Conservation (phyloP, 176 grass and related monocot genomes). For the Carex littledalei region DNA sequence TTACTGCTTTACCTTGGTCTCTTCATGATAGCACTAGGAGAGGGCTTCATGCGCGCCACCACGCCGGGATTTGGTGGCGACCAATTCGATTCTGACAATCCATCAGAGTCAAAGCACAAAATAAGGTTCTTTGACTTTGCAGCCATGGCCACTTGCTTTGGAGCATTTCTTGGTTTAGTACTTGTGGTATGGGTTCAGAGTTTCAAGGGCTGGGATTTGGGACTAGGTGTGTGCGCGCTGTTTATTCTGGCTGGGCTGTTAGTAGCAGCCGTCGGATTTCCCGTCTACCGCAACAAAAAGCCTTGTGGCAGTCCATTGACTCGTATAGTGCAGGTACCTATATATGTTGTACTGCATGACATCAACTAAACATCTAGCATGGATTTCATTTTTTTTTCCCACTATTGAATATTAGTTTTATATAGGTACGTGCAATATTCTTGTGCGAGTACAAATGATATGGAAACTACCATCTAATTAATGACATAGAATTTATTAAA, state of each 20-base stretch:
- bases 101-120: background rate
- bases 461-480: no score
- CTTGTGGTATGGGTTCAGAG: conserved; percentile 32
- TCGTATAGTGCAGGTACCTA: conserved; percentile 30
- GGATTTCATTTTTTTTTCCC: background rate
- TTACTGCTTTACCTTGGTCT: conserved; percentile 22
- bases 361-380: background rate
- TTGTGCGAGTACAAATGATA: no score
- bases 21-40: conserved; percentile 31
- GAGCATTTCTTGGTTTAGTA: conserved; percentile 24
- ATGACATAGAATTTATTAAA: no score
- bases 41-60: conserved; percentile 27
- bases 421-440: no score
- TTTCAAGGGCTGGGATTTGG: conserved; percentile 36
- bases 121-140: conserved; percentile 35
- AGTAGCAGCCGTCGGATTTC: background rate
- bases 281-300: conserved; percentile 28
- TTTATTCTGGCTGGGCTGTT: conserved; percentile 21
- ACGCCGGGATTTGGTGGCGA: conserved; percentile 32
- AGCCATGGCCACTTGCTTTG: conserved; percentile 25
- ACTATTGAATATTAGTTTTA: background rate
- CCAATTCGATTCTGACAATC: conserved; percentile 35
- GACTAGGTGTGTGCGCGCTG: conserved; percentile 19
- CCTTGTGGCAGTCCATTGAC: conserved; percentile 33
- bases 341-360: background rate